Percentiles rank a stretch among this genome's conserved stretches.
These are phyloP conservation scores for Talaromyces sp. DNA, from an alignment of 2,329 filamentous ascomycete species.

Conservation along the genomic window DNA sequence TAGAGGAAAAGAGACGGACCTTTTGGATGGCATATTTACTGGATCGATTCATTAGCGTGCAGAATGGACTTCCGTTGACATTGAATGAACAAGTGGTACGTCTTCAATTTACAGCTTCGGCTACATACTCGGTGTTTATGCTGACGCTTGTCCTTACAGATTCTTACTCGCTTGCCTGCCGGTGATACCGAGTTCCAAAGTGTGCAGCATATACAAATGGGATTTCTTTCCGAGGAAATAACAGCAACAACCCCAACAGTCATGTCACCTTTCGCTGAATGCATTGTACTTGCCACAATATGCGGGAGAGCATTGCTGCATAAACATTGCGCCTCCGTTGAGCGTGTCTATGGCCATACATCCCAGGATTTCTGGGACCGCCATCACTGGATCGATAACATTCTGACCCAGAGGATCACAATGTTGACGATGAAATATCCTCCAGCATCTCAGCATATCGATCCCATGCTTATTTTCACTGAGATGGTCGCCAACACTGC, in stretches of 20 bases:
- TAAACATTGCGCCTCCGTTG: constrained; percentile 5
- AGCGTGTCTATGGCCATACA: constrained; percentile 15
- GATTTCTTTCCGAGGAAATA: constrained; percentile 33
- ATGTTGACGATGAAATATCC: constrained; percentile 16
- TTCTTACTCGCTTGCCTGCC: constrained; percentile 35
- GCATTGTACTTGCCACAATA: constrained; percentile 31
- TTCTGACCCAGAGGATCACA: constrained; percentile 13
- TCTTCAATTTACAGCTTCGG: not conserved
- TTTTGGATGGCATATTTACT: constrained; percentile 43
- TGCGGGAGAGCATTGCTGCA: constrained; percentile 16
- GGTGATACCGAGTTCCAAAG: constrained; percentile 36
- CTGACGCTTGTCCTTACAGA: not conserved
- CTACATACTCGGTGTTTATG: not conserved
- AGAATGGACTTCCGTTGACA: constrained; percentile 30
- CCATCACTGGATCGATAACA: constrained; percentile 18
- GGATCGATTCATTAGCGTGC: constrained; percentile 37
- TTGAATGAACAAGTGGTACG: constrained; percentile 31
- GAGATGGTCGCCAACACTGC: constrained; percentile 18
- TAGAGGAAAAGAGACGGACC: constrained; percentile 36
- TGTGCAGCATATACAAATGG: constrained; percentile 24
- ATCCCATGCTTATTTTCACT: constrained; percentile 21
- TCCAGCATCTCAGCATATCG: not conserved
- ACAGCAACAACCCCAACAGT: constrained; percentile 17
- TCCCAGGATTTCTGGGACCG: constrained; percentile 20
- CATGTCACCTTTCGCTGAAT: constrained; percentile 32